Conservation (phyloP, 345 rosid genomes). For the Cardamine resedifolia region DNA sequence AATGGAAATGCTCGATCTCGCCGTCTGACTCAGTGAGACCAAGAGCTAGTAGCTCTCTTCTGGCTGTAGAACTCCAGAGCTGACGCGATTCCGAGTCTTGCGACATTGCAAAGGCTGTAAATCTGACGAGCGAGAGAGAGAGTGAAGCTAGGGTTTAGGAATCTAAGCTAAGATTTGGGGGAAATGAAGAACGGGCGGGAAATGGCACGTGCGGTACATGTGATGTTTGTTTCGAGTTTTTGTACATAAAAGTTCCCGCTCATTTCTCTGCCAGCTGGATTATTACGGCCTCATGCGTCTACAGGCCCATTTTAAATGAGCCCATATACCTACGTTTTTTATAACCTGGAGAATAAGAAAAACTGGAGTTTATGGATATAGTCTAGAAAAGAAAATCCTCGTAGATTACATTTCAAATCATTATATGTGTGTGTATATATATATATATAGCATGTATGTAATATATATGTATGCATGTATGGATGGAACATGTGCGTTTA, state of each 20-base stretch:
- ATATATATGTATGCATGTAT: not conserved
- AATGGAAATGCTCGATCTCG: not conserved
- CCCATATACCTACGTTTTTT: too few species aligned
- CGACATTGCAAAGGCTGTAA: constrained; percentile 22
- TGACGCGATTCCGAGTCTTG: constrained; percentile 14
- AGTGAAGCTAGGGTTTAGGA: constrained; percentile 26
- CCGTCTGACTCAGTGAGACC: constrained; percentile 15
- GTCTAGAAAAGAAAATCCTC: not conserved
- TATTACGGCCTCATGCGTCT: not conserved
- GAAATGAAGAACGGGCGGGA: constrained; percentile 37
- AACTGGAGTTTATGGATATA: not conserved
- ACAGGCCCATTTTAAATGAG: constrained; percentile 6
- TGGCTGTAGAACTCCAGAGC: not conserved
- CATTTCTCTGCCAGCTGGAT: not conserved
- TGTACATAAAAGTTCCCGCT: constrained; percentile 32
- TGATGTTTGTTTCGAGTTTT: constrained; percentile 24
- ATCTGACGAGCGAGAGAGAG: constrained; percentile 20
- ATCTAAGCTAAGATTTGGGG: constrained; percentile 32
- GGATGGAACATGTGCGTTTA: not conserved
- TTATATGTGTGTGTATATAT: not conserved
- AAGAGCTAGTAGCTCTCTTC: constrained; percentile 17
- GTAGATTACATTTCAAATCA: not conserved
- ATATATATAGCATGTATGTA: not conserved
- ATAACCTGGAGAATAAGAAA: too few species aligned
- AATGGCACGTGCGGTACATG: constrained; percentile 33